These are phyloP conservation scores for Bryum argenteum DNA, from an alignment of 225 moss, liverwort and hornwort species.

Conservation along the genomic window DNA sequence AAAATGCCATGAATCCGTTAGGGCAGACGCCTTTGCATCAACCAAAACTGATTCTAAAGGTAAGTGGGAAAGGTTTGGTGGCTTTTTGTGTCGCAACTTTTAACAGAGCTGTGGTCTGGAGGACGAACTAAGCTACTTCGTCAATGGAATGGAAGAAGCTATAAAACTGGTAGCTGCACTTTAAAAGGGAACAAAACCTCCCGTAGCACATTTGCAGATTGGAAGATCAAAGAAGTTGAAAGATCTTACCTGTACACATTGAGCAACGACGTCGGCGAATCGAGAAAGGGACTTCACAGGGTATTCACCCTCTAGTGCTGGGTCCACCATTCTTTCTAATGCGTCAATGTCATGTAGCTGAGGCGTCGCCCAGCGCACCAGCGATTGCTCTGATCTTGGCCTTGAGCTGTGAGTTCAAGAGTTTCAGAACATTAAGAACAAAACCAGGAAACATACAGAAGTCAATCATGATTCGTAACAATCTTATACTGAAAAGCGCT, in stretches of 20 bases:
- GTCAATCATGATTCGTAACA: not conserved
- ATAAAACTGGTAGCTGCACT: not conserved
- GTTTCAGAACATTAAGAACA: not conserved
- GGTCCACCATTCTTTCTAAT: slow-evolving; percentile 70
- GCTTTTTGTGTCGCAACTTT: not conserved
- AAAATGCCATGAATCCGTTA: not conserved
- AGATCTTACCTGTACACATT: slow-evolving; percentile 78
- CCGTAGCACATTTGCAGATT: not conserved
- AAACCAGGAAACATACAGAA: not conserved
- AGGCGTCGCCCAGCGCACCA: slow-evolving; percentile 82
- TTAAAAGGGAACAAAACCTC: not conserved
- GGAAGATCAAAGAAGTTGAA: not conserved
- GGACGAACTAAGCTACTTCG: not conserved
- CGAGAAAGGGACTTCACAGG: slow-evolving; percentile 83
- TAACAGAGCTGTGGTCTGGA: not conserved
- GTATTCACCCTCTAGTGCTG: slow-evolving; percentile 68
- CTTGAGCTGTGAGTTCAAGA: slow-evolving; percentile 52
- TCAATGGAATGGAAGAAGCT: not conserved
- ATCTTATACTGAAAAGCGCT: not conserved
- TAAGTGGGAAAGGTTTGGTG: not conserved
- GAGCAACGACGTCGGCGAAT: slow-evolving; percentile 68
- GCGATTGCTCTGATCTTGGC: slow-evolving; percentile 63
- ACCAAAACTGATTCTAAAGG: not conserved
- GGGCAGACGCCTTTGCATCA: not conserved
- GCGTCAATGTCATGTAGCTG: slow-evolving; percentile 85